phyloP scores from a whole-genome alignment of 2,329 filamentous ascomycete genomes.

The Hirsutella thompsonii region DNA sequence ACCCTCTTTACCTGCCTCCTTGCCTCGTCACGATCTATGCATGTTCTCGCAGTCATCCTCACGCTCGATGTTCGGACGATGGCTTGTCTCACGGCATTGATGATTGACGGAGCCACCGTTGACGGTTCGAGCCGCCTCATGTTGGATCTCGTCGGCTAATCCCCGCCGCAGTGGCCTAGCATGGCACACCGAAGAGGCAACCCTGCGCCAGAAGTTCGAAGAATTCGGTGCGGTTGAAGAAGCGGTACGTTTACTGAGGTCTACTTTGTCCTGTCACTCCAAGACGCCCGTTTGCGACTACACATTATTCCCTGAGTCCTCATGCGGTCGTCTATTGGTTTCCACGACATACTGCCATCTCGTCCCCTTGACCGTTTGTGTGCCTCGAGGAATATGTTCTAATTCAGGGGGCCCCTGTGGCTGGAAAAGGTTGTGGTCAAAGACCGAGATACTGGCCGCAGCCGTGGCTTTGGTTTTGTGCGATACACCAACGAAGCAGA shows the following conservation, averaged over 20 bases:
- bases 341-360: not conserved
- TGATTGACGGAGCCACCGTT: not conserved
- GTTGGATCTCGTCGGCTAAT: slow-evolving; percentile 8
- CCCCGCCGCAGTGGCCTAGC: slow-evolving; percentile 63
- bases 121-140: too few relatives aligned
- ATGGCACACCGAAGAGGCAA: slow-evolving; percentile 91
- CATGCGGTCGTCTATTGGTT: not conserved
- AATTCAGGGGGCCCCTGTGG: slow-evolving; percentile 4
- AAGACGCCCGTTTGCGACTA: not conserved
- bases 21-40: slow-evolving; percentile 1
- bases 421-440: slow-evolving; percentile 76
- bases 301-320: not conserved
- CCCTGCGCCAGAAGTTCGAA: slow-evolving; percentile 81
- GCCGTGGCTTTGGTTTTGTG: slow-evolving; percentile 95
- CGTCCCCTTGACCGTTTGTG: slow-evolving; percentile 2
- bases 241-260: slow-evolving; percentile 63
- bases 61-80: too few relatives aligned
- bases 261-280: slow-evolving; percentile 1
- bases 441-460: slow-evolving; percentile 91
- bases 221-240: slow-evolving; percentile 86
- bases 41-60: not conserved
- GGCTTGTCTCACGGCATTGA: not conserved
- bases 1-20: not conserved
- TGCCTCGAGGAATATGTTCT: slow-evolving; percentile 5
- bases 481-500: slow-evolving; percentile 68